phyloP scores from a whole-genome alignment of 192 early-diverging fungal species.

The Diversispora epigaea region DNA sequence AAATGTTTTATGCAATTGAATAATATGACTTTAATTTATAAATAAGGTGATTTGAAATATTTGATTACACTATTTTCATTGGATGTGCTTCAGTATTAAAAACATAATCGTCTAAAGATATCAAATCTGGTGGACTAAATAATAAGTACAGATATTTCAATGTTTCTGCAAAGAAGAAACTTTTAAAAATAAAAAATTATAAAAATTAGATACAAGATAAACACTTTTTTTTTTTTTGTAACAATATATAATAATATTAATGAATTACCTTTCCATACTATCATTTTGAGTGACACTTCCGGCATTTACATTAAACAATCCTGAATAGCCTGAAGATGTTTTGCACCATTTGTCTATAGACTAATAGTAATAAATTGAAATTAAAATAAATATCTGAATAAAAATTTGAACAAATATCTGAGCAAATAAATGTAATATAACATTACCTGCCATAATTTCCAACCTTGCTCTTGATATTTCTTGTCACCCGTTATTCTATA shows the following conservation, averaged over 20 bases:
- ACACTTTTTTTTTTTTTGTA: background rate
- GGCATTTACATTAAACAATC: slow-evolving; percentile 45
- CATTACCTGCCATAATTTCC: slow-evolving; percentile 61
- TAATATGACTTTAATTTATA: too few relatives aligned
- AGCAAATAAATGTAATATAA: background rate
- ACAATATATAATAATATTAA: background rate
- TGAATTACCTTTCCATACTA: slow-evolving; percentile 53
- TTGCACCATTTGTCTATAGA: slow-evolving; percentile 50
- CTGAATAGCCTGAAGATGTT: slow-evolving; percentile 49
- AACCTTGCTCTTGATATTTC: slow-evolving; percentile 65
- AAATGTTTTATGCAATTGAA: too few relatives aligned
- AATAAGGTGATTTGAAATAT: too few relatives aligned
- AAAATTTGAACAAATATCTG: background rate
- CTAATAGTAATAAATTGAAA: slow-evolving; percentile 18
- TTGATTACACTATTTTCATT: background rate
- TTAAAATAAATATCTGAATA: background rate
- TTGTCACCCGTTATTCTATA: slow-evolving; percentile 71
- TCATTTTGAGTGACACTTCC: slow-evolving; percentile 38
- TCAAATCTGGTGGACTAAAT: slow-evolving; percentile 65
- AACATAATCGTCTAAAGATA: slow-evolving; percentile 75
- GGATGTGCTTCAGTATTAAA: slow-evolving; percentile 97
- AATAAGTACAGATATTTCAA: slow-evolving; percentile 92
- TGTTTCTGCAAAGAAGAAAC: slow-evolving; percentile 69
- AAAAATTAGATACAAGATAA: background rate
- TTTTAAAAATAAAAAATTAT: background rate